Evolutionary conservation across 208 protist genomes (phyloP).

Genomic region (Trypanosoma lewisi): DNA sequence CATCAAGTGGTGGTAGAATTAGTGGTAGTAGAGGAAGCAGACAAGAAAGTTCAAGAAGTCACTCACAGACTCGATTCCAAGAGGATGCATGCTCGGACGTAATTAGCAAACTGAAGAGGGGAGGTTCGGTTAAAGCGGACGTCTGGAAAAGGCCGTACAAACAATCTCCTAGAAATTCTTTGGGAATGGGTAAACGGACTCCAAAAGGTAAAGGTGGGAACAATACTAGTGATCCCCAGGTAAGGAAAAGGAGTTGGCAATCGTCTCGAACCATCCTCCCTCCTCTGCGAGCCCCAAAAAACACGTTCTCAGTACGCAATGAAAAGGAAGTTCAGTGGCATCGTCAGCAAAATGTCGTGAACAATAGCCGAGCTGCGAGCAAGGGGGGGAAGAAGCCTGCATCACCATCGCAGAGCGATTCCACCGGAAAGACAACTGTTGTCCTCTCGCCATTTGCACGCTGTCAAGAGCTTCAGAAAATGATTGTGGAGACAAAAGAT

Average conservation of each 20-base stretch:
- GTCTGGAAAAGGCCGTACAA: not conserved
- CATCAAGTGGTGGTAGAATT: not conserved
- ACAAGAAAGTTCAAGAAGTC: too few relatives aligned
- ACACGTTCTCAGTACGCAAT: not conserved
- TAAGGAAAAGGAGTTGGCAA: not conserved
- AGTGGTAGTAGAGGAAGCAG: too few relatives aligned
- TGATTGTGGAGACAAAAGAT: not conserved
- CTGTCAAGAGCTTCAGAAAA: not conserved
- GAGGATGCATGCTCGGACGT: not conserved
- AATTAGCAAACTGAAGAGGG: not conserved
- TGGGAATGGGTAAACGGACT: not conserved
- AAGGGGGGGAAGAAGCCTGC: too few relatives aligned
- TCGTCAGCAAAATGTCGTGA: not conserved
- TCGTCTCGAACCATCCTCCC: not conserved
- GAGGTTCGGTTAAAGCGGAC: not conserved
- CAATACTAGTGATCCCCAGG: not conserved
- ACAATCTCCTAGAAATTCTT: not conserved
- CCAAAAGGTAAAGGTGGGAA: too few relatives aligned
- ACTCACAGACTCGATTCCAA: not conserved
- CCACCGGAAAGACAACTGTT: too few relatives aligned
- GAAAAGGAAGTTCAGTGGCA: not conserved
- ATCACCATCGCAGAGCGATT: too few relatives aligned
- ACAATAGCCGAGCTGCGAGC: too few relatives aligned
- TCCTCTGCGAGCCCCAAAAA: not conserved
- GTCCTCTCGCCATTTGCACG: not conserved